Conservation (phyloP, 495 filamentous ascomycete species). For the Xylaria nigripes region DNA sequence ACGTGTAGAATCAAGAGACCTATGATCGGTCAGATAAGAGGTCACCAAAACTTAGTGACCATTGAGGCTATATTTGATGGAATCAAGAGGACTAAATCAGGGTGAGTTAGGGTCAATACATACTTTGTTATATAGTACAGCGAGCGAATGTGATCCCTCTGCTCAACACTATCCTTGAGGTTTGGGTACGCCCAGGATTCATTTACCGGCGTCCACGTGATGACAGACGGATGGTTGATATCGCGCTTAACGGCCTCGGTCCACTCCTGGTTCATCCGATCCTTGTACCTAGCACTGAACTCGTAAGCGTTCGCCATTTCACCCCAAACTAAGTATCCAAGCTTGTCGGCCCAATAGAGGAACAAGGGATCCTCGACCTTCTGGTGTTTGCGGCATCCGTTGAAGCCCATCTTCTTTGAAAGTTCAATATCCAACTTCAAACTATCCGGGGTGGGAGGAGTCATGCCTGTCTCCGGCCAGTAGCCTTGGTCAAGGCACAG, state of each 20-base stretch:
- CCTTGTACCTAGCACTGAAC: constrained; percentile 43
- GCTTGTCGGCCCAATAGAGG: constrained; percentile 29
- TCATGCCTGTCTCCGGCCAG: constrained; percentile 53
- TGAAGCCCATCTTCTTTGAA: constrained; percentile 50
- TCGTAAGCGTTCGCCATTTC: constrained; percentile 37
- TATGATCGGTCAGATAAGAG: constrained; percentile 18
- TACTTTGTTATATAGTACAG: constrained; percentile 54
- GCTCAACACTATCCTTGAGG: constrained; percentile 41
- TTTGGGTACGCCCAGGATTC: constrained; percentile 53
- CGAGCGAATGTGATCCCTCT: constrained; percentile 50
- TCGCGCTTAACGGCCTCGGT: constrained; percentile 47
- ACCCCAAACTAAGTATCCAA: constrained; percentile 30
- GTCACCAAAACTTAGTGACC: constrained; percentile 5
- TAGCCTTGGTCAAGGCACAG: constrained; percentile 53
- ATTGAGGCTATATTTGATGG: no score
- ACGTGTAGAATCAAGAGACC: constrained; percentile 45
- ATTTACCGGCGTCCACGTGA: constrained; percentile 56
- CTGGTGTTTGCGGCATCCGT: constrained; percentile 52
- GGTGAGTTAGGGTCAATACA: constrained; percentile 5
- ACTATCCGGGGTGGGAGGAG: constrained; percentile 44
- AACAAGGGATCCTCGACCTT: constrained; percentile 32
- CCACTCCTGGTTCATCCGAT: constrained; percentile 51
- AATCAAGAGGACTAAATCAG: no score
- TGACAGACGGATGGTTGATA: constrained; percentile 52
- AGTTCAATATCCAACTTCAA: constrained; percentile 48